Conservation (phyloP, 345 rosid genomes). For the Cardamine occulta region DNA sequence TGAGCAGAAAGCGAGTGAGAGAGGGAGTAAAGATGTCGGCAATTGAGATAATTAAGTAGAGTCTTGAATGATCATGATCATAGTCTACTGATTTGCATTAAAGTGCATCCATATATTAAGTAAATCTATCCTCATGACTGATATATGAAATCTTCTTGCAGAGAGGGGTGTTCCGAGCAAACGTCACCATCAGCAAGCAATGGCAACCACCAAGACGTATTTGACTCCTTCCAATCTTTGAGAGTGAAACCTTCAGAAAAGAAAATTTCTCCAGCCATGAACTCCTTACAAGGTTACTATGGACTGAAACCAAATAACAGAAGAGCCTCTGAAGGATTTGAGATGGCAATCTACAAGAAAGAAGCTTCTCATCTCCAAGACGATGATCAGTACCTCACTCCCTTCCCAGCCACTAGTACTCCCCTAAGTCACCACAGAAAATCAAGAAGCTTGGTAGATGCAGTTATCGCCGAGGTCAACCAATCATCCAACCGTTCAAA, state of each 20-base stretch:
- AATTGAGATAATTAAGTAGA: not conserved
- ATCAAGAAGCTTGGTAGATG: constrained; percentile 63
- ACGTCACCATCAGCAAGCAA: constrained; percentile 39
- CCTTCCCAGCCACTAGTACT: constrained; percentile 41
- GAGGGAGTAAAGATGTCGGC: not conserved
- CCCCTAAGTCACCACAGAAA: constrained; percentile 55
- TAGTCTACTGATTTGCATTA: constrained; percentile 10
- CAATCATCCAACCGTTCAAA: constrained; percentile 44
- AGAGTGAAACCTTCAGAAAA: constrained; percentile 51
- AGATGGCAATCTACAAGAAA: constrained; percentile 47
- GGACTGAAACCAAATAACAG: constrained; percentile 56
- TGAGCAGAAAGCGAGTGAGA: not conserved
- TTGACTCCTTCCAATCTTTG: constrained; percentile 69
- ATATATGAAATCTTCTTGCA: constrained; percentile 48
- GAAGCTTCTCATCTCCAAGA: constrained; percentile 42
- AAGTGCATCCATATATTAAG: not conserved
- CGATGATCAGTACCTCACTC: constrained; percentile 43
- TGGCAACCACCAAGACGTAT: constrained; percentile 42
- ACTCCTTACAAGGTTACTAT: constrained; percentile 75
- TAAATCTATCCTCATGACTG: constrained; percentile 13
- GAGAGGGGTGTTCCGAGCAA: constrained; percentile 46
- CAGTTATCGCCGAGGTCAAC: constrained; percentile 52
- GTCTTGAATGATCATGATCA: constrained; percentile 9
- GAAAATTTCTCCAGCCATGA: constrained; percentile 77
- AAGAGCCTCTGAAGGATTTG: constrained; percentile 53